phyloP scores from a whole-genome alignment of 768 basidiomycete genomes.

The Crepidotus variabilis region DNA sequence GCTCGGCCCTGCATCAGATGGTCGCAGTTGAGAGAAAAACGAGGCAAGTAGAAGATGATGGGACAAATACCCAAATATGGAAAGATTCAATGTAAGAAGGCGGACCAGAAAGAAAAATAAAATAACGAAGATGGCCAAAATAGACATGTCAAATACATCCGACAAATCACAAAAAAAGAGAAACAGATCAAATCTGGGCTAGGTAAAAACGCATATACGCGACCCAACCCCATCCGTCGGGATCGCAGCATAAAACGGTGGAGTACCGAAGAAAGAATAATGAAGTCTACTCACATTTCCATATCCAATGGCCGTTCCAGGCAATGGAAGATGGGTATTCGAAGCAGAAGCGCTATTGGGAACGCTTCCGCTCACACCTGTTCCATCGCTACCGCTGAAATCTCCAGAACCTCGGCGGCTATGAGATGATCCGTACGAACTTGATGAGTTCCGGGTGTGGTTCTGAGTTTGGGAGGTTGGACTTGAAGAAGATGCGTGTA shows the following conservation, averaged over 20 bases:
- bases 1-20: no score
- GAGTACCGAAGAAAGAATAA: not conserved
- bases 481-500: not conserved
- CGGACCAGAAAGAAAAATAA: not conserved
- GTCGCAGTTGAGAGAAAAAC: no score
- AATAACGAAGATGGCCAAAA: not conserved
- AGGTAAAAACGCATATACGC: not conserved
- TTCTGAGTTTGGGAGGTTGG: not conserved
- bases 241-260: not conserved
- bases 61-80: not conserved
- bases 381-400: constrained; percentile 37
- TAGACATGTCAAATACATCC: no score
- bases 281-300: constrained; percentile 11
- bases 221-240: not conserved
- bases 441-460: constrained; percentile 1
- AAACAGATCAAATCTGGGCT: not conserved
- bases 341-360: constrained; percentile 19
- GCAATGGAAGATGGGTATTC: constrained; percentile 42
- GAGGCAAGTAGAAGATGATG: not conserved
- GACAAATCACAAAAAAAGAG: not conserved
- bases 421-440: constrained; percentile 5
- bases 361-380: constrained; percentile 14
- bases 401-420: constrained; percentile 8
- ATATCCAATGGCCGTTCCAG: constrained; percentile 2
- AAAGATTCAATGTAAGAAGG: not conserved